Evolutionary conservation across 345 rosid genomes (phyloP).

Genomic region (Populus alba): DNA sequence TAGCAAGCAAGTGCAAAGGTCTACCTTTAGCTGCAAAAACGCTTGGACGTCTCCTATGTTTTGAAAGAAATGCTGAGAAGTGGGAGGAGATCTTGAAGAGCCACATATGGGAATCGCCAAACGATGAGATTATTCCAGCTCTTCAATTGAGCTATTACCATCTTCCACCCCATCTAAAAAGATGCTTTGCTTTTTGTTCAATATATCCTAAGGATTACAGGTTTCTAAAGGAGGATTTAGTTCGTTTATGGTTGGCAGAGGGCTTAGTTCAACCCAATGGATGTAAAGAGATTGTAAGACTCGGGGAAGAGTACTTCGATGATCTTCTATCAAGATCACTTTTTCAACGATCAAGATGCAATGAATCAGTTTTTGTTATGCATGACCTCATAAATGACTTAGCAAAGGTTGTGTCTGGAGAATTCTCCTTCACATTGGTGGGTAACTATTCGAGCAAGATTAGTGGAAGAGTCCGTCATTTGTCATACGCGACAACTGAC

Average conservation of each 20-base stretch:
- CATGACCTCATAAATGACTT: constrained; percentile 17
- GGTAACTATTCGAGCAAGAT: not conserved
- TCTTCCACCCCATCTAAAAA: not conserved
- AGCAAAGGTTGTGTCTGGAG: constrained; percentile 16
- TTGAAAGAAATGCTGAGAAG: not conserved
- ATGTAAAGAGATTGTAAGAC: constrained; percentile 4
- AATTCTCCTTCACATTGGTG: not conserved
- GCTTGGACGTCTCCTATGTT: not conserved
- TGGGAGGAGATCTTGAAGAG: not conserved
- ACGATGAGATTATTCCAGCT: not conserved
- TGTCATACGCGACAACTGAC: not conserved
- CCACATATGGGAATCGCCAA: not conserved
- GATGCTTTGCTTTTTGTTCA: not conserved
- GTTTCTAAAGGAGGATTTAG: not conserved
- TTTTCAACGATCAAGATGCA: not conserved
- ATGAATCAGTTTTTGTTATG: not conserved
- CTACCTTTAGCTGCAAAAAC: not conserved
- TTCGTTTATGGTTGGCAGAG: constrained; percentile 25
- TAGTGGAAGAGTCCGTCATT: not conserved
- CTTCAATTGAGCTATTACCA: not conserved
- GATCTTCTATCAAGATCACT: constrained; percentile 22
- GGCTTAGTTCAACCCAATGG: constrained; percentile 10
- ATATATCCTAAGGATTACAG: not conserved
- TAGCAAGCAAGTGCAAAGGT: not conserved
- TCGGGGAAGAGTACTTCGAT: constrained; percentile 10